Conservation (phyloP, 225 moss, liverwort and hornwort species). For the Polytrichum formosum region DNA sequence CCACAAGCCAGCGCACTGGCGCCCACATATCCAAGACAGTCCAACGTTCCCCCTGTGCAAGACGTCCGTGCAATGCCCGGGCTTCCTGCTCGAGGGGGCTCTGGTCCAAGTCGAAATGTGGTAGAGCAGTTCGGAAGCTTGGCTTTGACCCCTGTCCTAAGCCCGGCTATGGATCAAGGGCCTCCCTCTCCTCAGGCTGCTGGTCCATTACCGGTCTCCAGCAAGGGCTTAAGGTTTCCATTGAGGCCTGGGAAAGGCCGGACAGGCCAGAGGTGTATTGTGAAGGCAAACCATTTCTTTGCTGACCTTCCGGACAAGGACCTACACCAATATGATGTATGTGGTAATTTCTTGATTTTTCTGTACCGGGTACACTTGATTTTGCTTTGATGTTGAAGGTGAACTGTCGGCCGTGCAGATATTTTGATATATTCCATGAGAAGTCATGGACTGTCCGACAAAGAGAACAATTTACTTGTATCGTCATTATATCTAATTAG, state of each 20-base stretch:
- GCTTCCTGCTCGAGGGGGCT: constrained; percentile 20
- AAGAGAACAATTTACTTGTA: too few relatives aligned
- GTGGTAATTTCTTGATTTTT: constrained; percentile 2
- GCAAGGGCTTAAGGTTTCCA: constrained; percentile 80
- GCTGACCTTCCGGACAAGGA: constrained; percentile 94
- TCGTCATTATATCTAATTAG: too few relatives aligned
- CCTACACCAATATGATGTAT: constrained; percentile 91
- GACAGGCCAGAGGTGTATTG: constrained; percentile 68
- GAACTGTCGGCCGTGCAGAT: too few relatives aligned
- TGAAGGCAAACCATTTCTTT: constrained; percentile 95
- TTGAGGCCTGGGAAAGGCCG: constrained; percentile 76
- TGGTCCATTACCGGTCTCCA: constrained; percentile 51
- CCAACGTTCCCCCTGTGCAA: constrained; percentile 28
- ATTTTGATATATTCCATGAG: too few relatives aligned
- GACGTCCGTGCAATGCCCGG: constrained; percentile 27
- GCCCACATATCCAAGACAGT: constrained; percentile 16
- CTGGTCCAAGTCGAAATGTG: constrained; percentile 12
- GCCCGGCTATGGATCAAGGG: constrained; percentile 29
- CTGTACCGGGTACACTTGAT: too few relatives aligned
- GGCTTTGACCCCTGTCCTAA: constrained; percentile 31
- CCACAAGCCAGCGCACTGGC: constrained; percentile 27
- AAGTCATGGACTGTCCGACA: too few relatives aligned
- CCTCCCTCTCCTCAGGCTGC: constrained; percentile 4
- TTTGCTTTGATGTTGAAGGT: too few relatives aligned
- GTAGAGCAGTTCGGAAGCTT: constrained; percentile 53